Evolutionary conservation across 1,284 basidiomycete species (phyloP), one percentile per base, ranked within the genome.

Genomic region (Boletus smithii): DNA sequence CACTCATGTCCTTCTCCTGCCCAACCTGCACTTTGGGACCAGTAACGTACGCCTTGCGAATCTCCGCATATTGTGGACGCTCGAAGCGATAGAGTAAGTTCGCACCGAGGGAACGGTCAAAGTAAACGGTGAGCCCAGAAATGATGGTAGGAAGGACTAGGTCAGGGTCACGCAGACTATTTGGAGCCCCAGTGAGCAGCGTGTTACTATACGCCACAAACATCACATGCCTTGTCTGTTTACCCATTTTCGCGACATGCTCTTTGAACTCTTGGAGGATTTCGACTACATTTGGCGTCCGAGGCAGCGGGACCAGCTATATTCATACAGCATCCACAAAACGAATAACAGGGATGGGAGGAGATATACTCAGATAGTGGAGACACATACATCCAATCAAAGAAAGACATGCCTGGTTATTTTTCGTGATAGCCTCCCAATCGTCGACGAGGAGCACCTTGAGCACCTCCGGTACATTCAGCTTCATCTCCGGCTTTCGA

Each of bases 361-460:
- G 5, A 38, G 23, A 53, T 30, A 38, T 16, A 10, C 5, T 27
- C 13, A 4, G 31, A 43, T 26, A 23, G 6, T 14, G 17, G n/a
- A 41, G 30, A 22, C 2, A 26, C 13, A 18, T 18, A 33, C 8
- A 18, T 26, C 6, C 3, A 41, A 18, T 26, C n/a, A 32, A 22
- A 29, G 16, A 29, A 34, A 35, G 24, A 53, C 72, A 36, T 41
- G 87, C 92, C 79, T 91, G 88, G 61, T 84, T 85, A 63, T 95
- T 91, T 73, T 97, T 98, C 44, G 95, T 99, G 34, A 99, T 84
- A 14, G 87, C 84, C 70, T 99, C 95, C 95, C 95, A 99, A 61
- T 99, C 97, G 60, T 99, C 95, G 1, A 99, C 95, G 13, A 99
- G 76, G 50, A 90, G 78, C 26, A 88, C 76, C 68, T 98, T 98